Percentiles rank a stretch among this genome's conserved stretches.
These are phyloP conservation scores for Brasenia schreberi DNA, from an alignment of 164 flowering plant species.

Conservation along the genomic window DNA sequence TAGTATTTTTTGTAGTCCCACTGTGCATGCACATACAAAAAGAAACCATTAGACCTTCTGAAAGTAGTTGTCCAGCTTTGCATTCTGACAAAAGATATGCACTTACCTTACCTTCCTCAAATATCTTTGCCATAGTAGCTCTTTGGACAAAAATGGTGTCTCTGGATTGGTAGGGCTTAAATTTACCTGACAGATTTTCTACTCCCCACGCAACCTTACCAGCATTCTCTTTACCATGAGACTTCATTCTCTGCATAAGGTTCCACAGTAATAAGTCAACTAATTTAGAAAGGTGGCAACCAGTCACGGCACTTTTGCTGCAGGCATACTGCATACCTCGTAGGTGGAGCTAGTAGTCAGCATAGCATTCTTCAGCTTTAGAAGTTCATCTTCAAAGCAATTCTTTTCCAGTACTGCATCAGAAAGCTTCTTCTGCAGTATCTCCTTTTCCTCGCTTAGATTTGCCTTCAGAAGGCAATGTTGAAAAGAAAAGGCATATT, in stretches of 20 bases:
- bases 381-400: constrained; percentile 44
- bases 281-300: no score
- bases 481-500: background rate
- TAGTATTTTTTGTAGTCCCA: constrained; percentile 69
- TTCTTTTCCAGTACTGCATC: constrained; percentile 56
- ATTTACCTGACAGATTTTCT: constrained; percentile 13
- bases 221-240: constrained; percentile 24
- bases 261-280: background rate
- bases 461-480: constrained; percentile 19
- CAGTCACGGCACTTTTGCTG: background rate
- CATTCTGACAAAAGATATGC: background rate
- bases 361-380: constrained; percentile 31
- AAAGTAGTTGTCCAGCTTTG: background rate
- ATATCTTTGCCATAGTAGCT: constrained; percentile 59
- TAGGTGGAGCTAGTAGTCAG: constrained; percentile 28
- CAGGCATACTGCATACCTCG: constrained; percentile 29
- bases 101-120: constrained; percentile 59
- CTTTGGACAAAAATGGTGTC: constrained; percentile 40
- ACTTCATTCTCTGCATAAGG: constrained; percentile 36
- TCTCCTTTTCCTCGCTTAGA: constrained; percentile 35
- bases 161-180: constrained; percentile 26
- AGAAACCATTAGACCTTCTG: background rate
- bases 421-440: constrained; percentile 22
- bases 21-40: constrained; percentile 21
- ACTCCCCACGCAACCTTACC: constrained; percentile 22